Evolutionary conservation across 805 yeast species (phyloP), one percentile per base, ranked within the genome.

Genomic region (Metschnikowia gelsemii): DNA sequence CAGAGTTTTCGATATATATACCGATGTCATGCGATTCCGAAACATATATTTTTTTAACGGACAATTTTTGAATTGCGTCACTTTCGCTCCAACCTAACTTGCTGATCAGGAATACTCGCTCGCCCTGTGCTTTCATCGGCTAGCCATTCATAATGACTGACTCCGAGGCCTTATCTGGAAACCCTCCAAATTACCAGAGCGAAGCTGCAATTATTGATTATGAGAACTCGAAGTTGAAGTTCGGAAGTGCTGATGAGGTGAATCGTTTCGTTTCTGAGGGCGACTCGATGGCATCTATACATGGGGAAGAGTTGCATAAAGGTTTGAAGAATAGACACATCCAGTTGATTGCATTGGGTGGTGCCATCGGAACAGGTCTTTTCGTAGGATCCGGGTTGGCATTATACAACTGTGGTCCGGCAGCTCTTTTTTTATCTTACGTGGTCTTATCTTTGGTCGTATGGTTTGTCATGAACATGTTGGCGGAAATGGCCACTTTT

Each of bases 281-380:
- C 42, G 50, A 45, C 48, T 45, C 51, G 27, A 24, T 48, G 14
- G 24, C 45, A 18, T 50, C 54, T 11, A 35, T 45, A 21, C 14
- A 36, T 13, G 51, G 43, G 16, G 37, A 40, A 9, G 49, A 42
- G 21, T 43, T 52, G 43, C 20, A 52, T 17, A 47, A 51, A 22
- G 57, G 57, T 8, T 44, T 52, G 41, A 52, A 58, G 37, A 48
- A 54, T 32, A 46, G 57, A 26, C 57, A 52, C 41, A 44, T 52
- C 31, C 57, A 52, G 33, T 41, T 52, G 48, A 51, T 52, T 40
- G 57, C 57, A 26, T 45, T 52, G 43, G 57, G 57, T 14, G 57
- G 57, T 21, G 54, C 54, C 23, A 51, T 52, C 24, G 57, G 57
- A n/a, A 52, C 57, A 6, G 57, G 57, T 23, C 54, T 52, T 35